phyloP scores from a whole-genome alignment of 371 early-diverging fungal genomes.

The Cokeromyces recurvatus region DNA sequence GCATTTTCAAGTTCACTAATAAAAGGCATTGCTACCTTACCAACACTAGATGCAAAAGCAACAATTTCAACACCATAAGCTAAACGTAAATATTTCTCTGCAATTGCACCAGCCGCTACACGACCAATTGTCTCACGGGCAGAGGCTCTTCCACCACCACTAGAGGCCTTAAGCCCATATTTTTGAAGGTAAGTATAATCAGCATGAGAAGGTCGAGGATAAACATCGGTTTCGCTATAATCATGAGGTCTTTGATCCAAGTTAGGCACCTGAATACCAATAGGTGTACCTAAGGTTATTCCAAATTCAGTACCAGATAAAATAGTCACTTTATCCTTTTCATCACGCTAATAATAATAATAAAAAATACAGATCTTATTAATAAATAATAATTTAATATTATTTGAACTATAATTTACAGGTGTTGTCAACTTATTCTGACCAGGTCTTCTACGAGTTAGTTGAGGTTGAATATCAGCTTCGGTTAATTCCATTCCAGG shows the following conservation, averaged over 20 bases:
- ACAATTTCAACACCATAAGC: slow-evolving; percentile 88
- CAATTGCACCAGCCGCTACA: slow-evolving; percentile 94
- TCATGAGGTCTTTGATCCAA: slow-evolving; percentile 95
- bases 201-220: slow-evolving; percentile 94
- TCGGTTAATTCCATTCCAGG: slow-evolving; percentile 90
- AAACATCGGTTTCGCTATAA: slow-evolving; percentile 89
- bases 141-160: slow-evolving; percentile 92
- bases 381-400: no score
- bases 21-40: slow-evolving; percentile 76
- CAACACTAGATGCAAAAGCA: slow-evolving; percentile 91
- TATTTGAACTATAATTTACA: slow-evolving; percentile 39
- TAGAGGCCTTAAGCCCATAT: slow-evolving; percentile 92
- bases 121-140: slow-evolving; percentile 97
- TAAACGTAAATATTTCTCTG: slow-evolving; percentile 86
- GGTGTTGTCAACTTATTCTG: slow-evolving; percentile 95
- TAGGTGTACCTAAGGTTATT: slow-evolving; percentile 92
- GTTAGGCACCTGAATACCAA: slow-evolving; percentile 89
- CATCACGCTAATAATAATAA: slow-evolving; percentile 15
- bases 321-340: slow-evolving; percentile 67
- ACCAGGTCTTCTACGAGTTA: slow-evolving; percentile 91
- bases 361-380: no score
- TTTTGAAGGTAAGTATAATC: slow-evolving; percentile 96
- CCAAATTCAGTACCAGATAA: slow-evolving; percentile 93
- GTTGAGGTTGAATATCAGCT: slow-evolving; percentile 88
- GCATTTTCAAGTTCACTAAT: slow-evolving; percentile 48